Evolutionary conservation across 805 yeast genomes (phyloP), one percentile per base, ranked within the genome.

Genomic region (Suhomyces kilbournensis): DNA sequence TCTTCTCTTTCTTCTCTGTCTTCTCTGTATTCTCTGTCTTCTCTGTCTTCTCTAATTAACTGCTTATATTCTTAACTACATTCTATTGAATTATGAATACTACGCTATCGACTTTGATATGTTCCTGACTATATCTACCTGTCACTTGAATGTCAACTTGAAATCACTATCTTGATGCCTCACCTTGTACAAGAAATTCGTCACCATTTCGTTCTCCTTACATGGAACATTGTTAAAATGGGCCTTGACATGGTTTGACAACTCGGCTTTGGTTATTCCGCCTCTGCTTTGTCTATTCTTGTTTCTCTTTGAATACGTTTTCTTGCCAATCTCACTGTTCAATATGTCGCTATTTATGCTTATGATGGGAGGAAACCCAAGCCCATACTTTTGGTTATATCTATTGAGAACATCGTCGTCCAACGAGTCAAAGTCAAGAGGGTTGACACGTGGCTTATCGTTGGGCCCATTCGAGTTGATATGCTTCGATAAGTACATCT

Each of bases 141-240:
- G 5, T n/a, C 47, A 67, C 53, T 74, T 75, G 58, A 80, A 75
- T 23, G 64, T 59, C 47, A 70, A 63, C 60, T 74, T 74, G 57
- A 75, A 75, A 46, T 73, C 76, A 54, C 69, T 71, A 46, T 74
- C 77, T 60, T 88, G 89, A 63, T 90, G 86, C 62, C 83, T 84
- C 49, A 90, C 91, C 61, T 88, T 85, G 71, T 93, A 94, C 51
- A 94, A 76, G 65, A 93, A 94, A 61, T 88, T 91, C 35, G 97
- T 90, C 39, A 93, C 84, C 30, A 88, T 83, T 60, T 93, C 98
- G 53, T 86, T 83, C 63, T 93, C 99, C 60, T 88, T 84, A 3
- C 84, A 83, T 10, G 80, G 77, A 23, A 74, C 54, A 48, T 66
- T 74, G 56, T 77, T 60, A 60, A 92, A 90, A 67, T 93, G 97